These are phyloP conservation scores for Geotrichum ghanense DNA, from an alignment of 805 yeast species.

Conservation along the genomic window DNA sequence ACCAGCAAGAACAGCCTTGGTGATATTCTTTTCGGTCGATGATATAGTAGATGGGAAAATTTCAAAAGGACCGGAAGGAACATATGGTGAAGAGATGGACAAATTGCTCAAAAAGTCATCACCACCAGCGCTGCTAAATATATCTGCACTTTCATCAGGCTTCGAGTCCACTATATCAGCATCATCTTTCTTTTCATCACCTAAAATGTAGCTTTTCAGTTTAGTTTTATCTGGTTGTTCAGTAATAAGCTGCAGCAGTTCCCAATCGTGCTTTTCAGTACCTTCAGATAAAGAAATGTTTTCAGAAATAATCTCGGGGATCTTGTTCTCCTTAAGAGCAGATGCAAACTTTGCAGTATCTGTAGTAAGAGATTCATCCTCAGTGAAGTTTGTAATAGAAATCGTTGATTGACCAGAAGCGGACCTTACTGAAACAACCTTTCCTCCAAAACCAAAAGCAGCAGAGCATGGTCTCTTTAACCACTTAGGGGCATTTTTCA, in stretches of 20 bases:
- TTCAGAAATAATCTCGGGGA: constrained; percentile 11
- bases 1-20: constrained; percentile 46
- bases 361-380: constrained; percentile 27
- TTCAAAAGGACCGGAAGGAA: constrained; percentile 24
- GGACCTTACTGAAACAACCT: constrained; percentile 46
- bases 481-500: constrained; percentile 86
- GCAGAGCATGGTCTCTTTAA: constrained; percentile 62
- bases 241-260: constrained; percentile 23
- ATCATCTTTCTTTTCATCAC: constrained; percentile 12
- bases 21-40: constrained; percentile 35
- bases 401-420: constrained; percentile 32
- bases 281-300: constrained; percentile 12
- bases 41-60: constrained; percentile 23
- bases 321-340: constrained; percentile 37
- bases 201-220: constrained; percentile 14
- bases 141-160: constrained; percentile 27
- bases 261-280: constrained; percentile 26
- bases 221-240: constrained; percentile 19
- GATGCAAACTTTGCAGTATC: constrained; percentile 33
- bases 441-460: constrained; percentile 90
- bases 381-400: constrained; percentile 33
- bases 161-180: constrained; percentile 21
- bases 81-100: constrained; percentile 17
- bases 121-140: constrained; percentile 23
- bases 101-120: constrained; percentile 17